Evolutionary conservation across 1,284 basidiomycete species (phyloP).

Genomic region (Agroathelia rolfsii): DNA sequence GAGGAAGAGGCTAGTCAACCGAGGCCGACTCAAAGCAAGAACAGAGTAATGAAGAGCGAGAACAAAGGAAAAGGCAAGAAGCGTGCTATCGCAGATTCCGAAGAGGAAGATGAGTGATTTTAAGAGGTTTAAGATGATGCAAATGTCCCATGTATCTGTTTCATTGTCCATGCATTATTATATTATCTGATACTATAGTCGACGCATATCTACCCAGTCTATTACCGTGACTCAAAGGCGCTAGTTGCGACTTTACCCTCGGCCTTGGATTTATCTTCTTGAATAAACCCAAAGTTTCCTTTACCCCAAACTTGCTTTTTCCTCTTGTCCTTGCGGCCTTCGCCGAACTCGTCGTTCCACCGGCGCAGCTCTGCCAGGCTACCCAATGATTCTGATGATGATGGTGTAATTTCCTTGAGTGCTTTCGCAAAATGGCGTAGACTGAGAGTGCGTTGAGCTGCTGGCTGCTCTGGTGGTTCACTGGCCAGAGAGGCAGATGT

Average conservation of each 20-base stretch:
- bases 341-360: conserved; percentile 91
- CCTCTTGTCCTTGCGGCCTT: conserved; percentile 54
- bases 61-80: no score
- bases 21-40: no score
- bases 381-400: conserved; percentile 72
- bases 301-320: conserved; percentile 65
- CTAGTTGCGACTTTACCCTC: conserved; percentile 42
- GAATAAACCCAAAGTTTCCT: conserved; percentile 62
- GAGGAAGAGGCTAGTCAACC: no score
- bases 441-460: conserved; percentile 33
- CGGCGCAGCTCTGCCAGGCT: conserved; percentile 74
- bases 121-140: no score
- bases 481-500: no score
- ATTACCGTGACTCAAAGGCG: no score
- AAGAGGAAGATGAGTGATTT: no score
- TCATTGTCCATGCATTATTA: no score
- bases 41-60: no score
- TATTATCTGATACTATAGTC: no score
- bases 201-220: conserved; percentile 2
- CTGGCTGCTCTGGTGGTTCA: background rate
- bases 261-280: conserved; percentile 26
- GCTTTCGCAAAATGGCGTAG: conserved; percentile 72
- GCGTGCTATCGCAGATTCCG: conserved; percentile 18
- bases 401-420: conserved; percentile 79
- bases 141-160: no score